Conservation (phyloP, 2,329 filamentous ascomycete genomes). For the Fusarium sp. region DNA sequence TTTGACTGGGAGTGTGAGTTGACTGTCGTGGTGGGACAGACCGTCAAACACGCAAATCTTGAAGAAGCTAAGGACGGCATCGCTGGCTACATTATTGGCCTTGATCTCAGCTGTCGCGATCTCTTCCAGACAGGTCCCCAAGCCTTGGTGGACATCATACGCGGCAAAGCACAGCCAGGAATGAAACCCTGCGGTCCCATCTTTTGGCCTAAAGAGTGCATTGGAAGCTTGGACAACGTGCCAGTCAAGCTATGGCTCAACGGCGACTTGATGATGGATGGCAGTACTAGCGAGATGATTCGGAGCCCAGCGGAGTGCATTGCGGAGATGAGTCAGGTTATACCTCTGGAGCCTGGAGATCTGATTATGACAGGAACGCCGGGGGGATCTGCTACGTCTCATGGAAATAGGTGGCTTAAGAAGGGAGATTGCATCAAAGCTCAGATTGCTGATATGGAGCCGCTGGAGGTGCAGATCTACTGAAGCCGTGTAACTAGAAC, state of each 20-base stretch:
- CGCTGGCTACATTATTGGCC: background rate
- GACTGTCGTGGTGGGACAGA: background rate
- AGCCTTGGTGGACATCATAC: background rate
- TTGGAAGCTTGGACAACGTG: background rate
- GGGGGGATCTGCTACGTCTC: background rate
- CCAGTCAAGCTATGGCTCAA: constrained; percentile 6
- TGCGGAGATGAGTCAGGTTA: background rate
- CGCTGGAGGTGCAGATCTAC: background rate
- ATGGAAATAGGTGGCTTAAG: background rate
- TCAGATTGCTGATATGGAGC: background rate
- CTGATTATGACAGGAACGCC: constrained; percentile 7
- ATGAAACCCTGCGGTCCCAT: background rate
- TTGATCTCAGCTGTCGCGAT: background rate
- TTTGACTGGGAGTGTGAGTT: background rate
- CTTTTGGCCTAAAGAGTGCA: background rate
- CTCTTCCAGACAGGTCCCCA: background rate
- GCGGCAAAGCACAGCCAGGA: constrained; percentile 11
- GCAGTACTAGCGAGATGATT: background rate
- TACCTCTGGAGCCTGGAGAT: constrained; percentile 7
- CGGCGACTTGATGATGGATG: constrained; percentile 5
- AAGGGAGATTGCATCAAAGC: background rate
- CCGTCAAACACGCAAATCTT: background rate
- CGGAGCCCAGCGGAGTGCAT: background rate
- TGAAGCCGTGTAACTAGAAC: background rate
- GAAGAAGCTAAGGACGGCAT: background rate